Conservation (phyloP, 306 rosid genomes). For the Fagus crenata region DNA sequence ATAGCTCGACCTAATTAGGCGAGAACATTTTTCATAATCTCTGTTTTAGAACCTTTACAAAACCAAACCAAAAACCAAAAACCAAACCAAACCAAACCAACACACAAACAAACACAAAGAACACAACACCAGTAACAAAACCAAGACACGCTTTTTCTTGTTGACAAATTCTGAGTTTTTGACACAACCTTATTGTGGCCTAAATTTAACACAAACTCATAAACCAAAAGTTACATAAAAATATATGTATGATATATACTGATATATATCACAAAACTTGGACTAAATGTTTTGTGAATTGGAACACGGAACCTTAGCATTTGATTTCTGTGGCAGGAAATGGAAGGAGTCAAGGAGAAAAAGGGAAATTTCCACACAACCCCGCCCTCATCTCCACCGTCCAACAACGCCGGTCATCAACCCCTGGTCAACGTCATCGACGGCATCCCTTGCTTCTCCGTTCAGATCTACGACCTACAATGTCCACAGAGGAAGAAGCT, state of each 20-base stretch:
- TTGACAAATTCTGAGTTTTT: constrained; percentile 48
- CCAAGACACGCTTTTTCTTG: constrained; percentile 35
- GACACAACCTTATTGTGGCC: constrained; percentile 9
- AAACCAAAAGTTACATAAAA: background rate
- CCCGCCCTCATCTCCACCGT: too few relatives aligned
- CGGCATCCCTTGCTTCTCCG: too few relatives aligned
- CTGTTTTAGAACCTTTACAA: too few relatives aligned
- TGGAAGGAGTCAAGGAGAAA: constrained; percentile 22
- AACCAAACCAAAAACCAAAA: too few relatives aligned
- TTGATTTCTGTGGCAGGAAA: constrained; percentile 26
- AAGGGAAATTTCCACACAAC: background rate
- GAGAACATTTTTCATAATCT: too few relatives aligned
- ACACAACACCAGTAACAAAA: constrained; percentile 23
- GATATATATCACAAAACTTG: constrained; percentile 2
- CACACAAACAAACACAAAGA: constrained; percentile 5
- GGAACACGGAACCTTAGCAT: constrained; percentile 38
- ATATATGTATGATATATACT: background rate
- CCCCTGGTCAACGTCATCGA: too few relatives aligned
- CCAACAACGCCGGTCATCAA: too few relatives aligned
- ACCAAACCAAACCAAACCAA: background rate
- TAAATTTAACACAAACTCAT: constrained; percentile 13
- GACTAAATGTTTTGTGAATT: constrained; percentile 34
- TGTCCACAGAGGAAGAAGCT: too few relatives aligned
- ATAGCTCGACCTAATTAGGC: too few relatives aligned
- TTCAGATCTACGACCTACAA: too few relatives aligned